phyloP scores from a whole-genome alignment of 805 yeast genomes.

The Yarrowia sp. region DNA sequence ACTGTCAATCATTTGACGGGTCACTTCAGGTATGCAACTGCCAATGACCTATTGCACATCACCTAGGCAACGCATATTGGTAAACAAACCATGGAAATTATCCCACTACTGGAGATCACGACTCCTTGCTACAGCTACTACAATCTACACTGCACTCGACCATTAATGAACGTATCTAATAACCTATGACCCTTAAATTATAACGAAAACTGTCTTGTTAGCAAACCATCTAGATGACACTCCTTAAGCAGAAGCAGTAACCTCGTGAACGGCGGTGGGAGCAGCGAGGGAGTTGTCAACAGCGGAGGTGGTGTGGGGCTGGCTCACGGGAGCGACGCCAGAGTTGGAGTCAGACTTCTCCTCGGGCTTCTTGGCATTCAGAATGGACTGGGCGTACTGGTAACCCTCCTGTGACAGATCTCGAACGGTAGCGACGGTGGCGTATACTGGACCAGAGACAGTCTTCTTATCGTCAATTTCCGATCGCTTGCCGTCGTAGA shows the following conservation, averaged over 20 bases:
- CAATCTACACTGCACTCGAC: background rate
- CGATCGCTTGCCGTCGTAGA: constrained; percentile 30
- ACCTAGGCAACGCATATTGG: constrained; percentile 15
- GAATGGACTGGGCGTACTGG: constrained; percentile 24
- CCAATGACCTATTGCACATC: constrained; percentile 19
- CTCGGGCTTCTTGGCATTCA: constrained; percentile 23
- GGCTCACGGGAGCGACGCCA: constrained; percentile 26
- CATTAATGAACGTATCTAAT: constrained; percentile 26
- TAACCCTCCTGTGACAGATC: constrained; percentile 26
- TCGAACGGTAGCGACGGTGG: constrained; percentile 28
- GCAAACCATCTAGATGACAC: constrained; percentile 19
- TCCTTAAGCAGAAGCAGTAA: constrained; percentile 24
- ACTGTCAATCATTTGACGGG: constrained; percentile 12
- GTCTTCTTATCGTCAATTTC: constrained; percentile 25
- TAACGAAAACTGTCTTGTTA: constrained; percentile 25
- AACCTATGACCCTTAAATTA: constrained; percentile 24
- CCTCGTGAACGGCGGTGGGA: constrained; percentile 24
- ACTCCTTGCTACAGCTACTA: background rate
- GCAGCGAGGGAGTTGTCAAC: constrained; percentile 27
- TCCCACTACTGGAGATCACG: background rate
- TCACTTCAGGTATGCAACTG: constrained; percentile 4
- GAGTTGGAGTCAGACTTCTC: background rate
- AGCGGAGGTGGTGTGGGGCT: constrained; percentile 26
- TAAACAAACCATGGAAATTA: background rate
- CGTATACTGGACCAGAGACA: constrained; percentile 28